phyloP scores from a whole-genome alignment of 1,284 basidiomycete species.

The Trichosporon sp. region DNA sequence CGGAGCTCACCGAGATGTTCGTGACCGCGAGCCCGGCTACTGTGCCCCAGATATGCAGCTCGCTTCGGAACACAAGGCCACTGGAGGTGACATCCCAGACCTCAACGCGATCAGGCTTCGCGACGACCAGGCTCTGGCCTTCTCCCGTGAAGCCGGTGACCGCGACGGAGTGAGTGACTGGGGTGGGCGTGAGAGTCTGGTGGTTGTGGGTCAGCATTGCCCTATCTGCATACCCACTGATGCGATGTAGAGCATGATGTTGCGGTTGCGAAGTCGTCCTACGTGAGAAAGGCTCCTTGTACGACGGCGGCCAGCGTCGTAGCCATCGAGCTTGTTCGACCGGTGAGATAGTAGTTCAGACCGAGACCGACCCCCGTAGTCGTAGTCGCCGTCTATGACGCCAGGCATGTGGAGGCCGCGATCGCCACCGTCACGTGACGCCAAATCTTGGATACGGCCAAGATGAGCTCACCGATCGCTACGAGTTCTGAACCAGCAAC shows the following conservation, averaged over 20 bases:
- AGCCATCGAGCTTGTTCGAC: background rate
- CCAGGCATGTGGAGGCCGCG: background rate
- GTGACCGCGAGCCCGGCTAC: slow-evolving; percentile 41
- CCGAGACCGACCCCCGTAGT: background rate
- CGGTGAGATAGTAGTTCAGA: background rate
- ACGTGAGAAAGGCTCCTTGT: background rate
- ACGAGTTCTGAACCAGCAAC: background rate
- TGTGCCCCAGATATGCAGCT: slow-evolving; percentile 45
- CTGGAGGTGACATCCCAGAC: slow-evolving; percentile 37
- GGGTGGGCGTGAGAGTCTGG: slow-evolving; percentile 48
- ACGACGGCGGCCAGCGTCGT: background rate
- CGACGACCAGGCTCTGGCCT: slow-evolving; percentile 33
- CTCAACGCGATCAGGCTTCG: slow-evolving; percentile 44
- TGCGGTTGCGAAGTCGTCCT: background rate
- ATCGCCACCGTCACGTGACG: slow-evolving; percentile 1
- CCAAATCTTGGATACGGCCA: background rate
- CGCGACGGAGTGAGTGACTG: slow-evolving; percentile 38
- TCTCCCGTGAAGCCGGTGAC: slow-evolving; percentile 30
- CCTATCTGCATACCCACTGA: slow-evolving; percentile 27
- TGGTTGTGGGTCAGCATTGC: background rate
- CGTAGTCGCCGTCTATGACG: background rate
- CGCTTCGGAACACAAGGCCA: slow-evolving; percentile 32
- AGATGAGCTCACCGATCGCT: background rate
- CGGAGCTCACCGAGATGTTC: slow-evolving; percentile 28
- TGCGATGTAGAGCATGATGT: slow-evolving; percentile 40